These are phyloP conservation scores for Alloteropsis angusta DNA, from an alignment of 202 grass and related monocot species.

Conservation along the genomic window DNA sequence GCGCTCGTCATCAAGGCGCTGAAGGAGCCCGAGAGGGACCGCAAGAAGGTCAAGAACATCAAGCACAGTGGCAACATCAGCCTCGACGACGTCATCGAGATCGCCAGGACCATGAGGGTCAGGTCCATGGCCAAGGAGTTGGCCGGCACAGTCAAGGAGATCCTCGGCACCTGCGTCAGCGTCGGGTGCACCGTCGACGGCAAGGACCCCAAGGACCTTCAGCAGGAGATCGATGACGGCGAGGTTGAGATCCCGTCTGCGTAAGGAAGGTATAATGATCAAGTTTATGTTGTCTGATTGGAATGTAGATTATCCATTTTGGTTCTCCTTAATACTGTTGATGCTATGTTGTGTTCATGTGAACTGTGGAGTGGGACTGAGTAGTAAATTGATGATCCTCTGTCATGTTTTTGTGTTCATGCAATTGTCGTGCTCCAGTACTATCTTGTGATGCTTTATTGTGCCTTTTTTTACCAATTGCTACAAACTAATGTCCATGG, in stretches of 20 bases:
- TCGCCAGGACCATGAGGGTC: slow-evolving; percentile 48
- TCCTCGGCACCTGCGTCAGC: slow-evolving; percentile 79
- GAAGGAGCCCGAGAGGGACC: slow-evolving; percentile 82
- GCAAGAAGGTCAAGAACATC: slow-evolving; percentile 84
- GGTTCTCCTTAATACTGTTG: background rate
- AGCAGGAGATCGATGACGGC: slow-evolving; percentile 60
- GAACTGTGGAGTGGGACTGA: too few species aligned
- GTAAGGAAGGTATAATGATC: slow-evolving; percentile 10
- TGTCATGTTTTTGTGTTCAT: background rate
- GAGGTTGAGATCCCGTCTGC: slow-evolving; percentile 66
- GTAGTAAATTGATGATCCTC: too few species aligned
- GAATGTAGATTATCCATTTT: background rate
- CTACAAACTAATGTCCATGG: background rate
- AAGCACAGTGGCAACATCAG: slow-evolving; percentile 83
- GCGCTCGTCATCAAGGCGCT: slow-evolving; percentile 83
- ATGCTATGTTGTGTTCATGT: background rate
- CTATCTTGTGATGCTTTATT: background rate
- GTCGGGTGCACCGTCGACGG: slow-evolving; percentile 79
- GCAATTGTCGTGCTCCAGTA: too few species aligned
- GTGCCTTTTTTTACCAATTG: background rate
- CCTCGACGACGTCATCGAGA: slow-evolving; percentile 76
- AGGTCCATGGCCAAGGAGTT: slow-evolving; percentile 87
- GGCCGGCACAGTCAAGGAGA: slow-evolving; percentile 69
- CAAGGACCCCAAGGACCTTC: slow-evolving; percentile 84
- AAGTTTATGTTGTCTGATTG: background rate